phyloP scores from a whole-genome alignment of 345 rosid species.

The Boechera stricta region DNA sequence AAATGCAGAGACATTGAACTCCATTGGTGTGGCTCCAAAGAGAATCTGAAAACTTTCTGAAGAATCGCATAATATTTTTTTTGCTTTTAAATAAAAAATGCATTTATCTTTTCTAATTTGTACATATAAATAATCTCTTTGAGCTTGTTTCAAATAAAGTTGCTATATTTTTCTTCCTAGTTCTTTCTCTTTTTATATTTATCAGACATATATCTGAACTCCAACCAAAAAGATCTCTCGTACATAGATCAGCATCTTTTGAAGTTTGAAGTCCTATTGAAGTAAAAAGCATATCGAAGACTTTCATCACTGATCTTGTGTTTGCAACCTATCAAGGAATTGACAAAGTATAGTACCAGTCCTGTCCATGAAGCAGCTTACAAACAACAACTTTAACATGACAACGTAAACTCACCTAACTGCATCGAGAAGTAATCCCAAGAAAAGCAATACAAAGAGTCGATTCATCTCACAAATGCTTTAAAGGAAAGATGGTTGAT shows the following conservation, averaged over 20 bases:
- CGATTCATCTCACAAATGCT: too few species aligned
- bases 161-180: background rate
- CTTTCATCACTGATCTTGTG: background rate
- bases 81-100: slow-evolving; percentile 5
- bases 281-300: background rate
- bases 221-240: too few species aligned
- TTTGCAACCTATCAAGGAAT: too few species aligned
- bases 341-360: too few species aligned
- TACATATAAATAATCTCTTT: slow-evolving; percentile 27
- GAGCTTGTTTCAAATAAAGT: slow-evolving; percentile 15
- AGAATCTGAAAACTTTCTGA: slow-evolving; percentile 36
- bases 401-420: too few species aligned
- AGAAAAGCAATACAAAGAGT: too few species aligned
- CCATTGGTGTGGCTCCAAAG: slow-evolving; percentile 50
- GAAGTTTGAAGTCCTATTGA: background rate
- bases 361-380: too few species aligned
- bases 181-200: background rate
- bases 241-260: too few species aligned
- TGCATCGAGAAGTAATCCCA: too few species aligned
- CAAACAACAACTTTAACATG: too few species aligned
- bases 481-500: too few species aligned
- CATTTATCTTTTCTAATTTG: slow-evolving; percentile 2
- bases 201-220: too few species aligned
- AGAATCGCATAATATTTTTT: slow-evolving; percentile 3
- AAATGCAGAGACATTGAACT: slow-evolving; percentile 51